phyloP scores from a whole-genome alignment of 257 asterid species.

The Lavandula angustifolia region DNA sequence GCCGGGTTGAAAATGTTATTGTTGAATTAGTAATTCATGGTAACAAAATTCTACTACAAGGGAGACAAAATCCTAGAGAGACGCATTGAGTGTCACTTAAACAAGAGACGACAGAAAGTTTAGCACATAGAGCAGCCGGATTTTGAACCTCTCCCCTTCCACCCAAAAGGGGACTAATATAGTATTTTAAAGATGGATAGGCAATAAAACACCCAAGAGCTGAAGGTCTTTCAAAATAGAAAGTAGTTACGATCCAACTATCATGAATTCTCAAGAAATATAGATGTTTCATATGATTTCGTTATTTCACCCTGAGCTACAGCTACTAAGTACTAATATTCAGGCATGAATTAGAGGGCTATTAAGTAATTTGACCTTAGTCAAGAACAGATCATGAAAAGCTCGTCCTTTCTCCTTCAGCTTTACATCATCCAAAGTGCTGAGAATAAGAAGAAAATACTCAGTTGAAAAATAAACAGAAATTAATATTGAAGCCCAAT shows the following conservation, averaged over 20 bases:
- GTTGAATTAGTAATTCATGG: constrained; percentile 3
- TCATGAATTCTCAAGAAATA: background rate
- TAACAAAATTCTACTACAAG: constrained; percentile 10
- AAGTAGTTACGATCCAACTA: constrained; percentile 7
- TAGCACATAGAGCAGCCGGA: background rate
- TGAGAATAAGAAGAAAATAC: constrained; percentile 39
- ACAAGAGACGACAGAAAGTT: background rate
- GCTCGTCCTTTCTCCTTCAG: constrained; percentile 92
- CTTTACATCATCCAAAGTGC: constrained; percentile 90
- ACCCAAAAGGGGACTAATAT: background rate
- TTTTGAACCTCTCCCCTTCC: background rate
- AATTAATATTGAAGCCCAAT: constrained; percentile 13
- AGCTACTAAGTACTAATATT: constrained; percentile 17
- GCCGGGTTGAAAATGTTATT: background rate
- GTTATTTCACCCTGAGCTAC: constrained; percentile 15
- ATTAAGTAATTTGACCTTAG: constrained; percentile 60
- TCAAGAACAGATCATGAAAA: constrained; percentile 86
- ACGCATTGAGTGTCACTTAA: constrained; percentile 1
- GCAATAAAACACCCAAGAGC: background rate
- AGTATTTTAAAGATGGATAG: background rate
- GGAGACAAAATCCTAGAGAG: background rate
- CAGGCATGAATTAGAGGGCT: constrained; percentile 20
- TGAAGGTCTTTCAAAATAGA: background rate
- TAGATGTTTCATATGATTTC: background rate
- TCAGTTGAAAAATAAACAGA: constrained; percentile 22